These are phyloP conservation scores for Trichoderma koningiopsis DNA, from an alignment of 2,329 filamentous ascomycete genomes.

Conservation along the genomic window DNA sequence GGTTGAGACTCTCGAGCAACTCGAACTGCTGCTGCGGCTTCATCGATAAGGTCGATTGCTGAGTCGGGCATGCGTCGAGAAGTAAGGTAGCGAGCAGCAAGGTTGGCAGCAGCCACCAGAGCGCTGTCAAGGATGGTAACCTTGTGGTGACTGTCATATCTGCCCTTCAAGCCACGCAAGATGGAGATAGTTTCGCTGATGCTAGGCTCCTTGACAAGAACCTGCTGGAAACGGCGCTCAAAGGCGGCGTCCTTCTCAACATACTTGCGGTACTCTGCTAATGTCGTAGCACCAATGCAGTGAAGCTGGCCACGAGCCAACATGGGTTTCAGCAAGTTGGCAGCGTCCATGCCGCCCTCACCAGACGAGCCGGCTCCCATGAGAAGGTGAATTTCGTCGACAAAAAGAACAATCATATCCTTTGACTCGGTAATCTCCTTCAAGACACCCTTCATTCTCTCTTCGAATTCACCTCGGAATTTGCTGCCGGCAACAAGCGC, in stretches of 20 bases:
- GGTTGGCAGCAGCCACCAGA: slow-evolving; percentile 85
- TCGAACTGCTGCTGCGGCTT: slow-evolving; percentile 93
- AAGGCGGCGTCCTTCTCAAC: slow-evolving; percentile 99
- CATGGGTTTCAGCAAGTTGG: slow-evolving; percentile 97
- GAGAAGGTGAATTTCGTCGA: slow-evolving; percentile 96
- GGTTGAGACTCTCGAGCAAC: slow-evolving; percentile 96
- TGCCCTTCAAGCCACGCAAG: slow-evolving; percentile 95
- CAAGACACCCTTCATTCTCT: slow-evolving; percentile 97
- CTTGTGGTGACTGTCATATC: slow-evolving; percentile 97
- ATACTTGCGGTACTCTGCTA: slow-evolving; percentile 96
- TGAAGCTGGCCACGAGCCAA: slow-evolving; percentile 93
- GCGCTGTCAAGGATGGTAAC: slow-evolving; percentile 95
- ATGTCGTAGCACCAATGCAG: slow-evolving; percentile 95
- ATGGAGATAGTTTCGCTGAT: slow-evolving; percentile 94
- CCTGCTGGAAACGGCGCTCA: slow-evolving; percentile 97
- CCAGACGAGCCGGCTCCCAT: slow-evolving; percentile 96
- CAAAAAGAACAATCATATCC: slow-evolving; percentile 96
- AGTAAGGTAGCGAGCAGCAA: slow-evolving; percentile 92
- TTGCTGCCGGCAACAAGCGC: slow-evolving; percentile 96
- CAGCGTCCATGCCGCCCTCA: slow-evolving; percentile 97
- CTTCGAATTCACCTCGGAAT: slow-evolving; percentile 97
- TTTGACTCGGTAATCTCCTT: slow-evolving; percentile 95
- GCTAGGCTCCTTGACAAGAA: slow-evolving; percentile 90
- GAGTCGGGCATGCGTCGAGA: slow-evolving; percentile 90
- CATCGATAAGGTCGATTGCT: slow-evolving; percentile 93